Conservation (phyloP, 169 alveolate genomes). For the Cryptosporidium parvum region DNA sequence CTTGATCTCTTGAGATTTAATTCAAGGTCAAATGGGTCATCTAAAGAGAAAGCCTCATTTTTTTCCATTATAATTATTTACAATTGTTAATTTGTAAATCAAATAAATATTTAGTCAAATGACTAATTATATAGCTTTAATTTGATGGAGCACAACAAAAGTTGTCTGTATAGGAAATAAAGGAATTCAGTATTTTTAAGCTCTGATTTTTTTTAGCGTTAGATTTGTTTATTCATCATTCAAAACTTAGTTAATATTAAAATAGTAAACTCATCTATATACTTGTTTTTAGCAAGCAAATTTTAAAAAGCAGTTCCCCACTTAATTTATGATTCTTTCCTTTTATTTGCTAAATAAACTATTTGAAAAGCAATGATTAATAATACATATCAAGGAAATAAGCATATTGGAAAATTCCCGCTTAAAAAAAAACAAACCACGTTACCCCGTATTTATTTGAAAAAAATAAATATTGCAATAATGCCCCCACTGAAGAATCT, state of each 20-base stretch:
- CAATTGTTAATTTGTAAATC: no score
- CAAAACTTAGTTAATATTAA: neutral
- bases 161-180: neutral
- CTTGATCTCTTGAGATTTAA: conserved; percentile 44
- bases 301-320: conserved; percentile 17
- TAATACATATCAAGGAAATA: neutral
- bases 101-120: neutral
- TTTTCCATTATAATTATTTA: neutral
- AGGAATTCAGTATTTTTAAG: neutral
- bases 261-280: neutral
- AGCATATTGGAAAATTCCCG: neutral
- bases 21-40: conserved; percentile 62
- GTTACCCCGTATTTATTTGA: neutral
- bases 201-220: neutral
- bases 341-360: neutral
- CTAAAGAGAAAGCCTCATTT: neutral
- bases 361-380: neutral
- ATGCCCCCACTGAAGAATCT: neutral
- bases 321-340: neutral
- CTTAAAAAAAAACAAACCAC: neutral
- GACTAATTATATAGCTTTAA: neutral
- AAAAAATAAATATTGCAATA: neutral
- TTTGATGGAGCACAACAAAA: neutral
- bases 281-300: neutral
- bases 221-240: neutral